A percentile compares a stretch with the other conserved stretches of the same genome.
phyloP scores from a whole-genome alignment of 2,329 filamentous ascomycete genomes.

The Herpotrichia juniperi region DNA sequence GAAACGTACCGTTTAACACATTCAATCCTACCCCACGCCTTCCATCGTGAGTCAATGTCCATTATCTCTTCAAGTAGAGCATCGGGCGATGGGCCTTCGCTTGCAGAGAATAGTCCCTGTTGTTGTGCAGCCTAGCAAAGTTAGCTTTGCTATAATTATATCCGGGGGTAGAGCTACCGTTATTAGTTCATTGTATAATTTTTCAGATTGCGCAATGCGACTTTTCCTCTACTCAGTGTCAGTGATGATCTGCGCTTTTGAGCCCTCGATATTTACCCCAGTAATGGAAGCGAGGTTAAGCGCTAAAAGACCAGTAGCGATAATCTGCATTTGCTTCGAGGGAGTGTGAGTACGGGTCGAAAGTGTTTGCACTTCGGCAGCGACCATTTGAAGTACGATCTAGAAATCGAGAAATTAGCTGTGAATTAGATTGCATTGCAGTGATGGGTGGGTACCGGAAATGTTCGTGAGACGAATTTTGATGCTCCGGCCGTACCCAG shows the following conservation, averaged over 20 bases:
- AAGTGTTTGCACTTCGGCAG: slow-evolving; percentile 50
- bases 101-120: slow-evolving; percentile 57
- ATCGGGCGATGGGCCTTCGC: slow-evolving; percentile 44
- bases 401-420: slow-evolving; percentile 11
- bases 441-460: slow-evolving; percentile 37
- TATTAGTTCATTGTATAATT: slow-evolving; percentile 58
- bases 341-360: slow-evolving; percentile 48
- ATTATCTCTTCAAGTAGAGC: slow-evolving; percentile 52
- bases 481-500: slow-evolving; percentile 59
- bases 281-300: slow-evolving; percentile 58
- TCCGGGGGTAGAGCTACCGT: slow-evolving; percentile 34
- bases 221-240: slow-evolving; percentile 38
- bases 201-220: slow-evolving; percentile 55
- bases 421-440: neutral
- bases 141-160: slow-evolving; percentile 14
- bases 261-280: slow-evolving; percentile 43
- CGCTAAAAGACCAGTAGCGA: slow-evolving; percentile 56
- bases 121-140: slow-evolving; percentile 51
- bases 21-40: slow-evolving; percentile 60
- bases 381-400: slow-evolving; percentile 48
- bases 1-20: slow-evolving; percentile 51
- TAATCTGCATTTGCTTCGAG: slow-evolving; percentile 52
- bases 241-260: neutral
- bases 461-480: slow-evolving; percentile 56
- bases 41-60: slow-evolving; percentile 56